Evolutionary conservation across 805 yeast species (phyloP).

Genomic region (Sugiyamaella lignohabitans): DNA sequence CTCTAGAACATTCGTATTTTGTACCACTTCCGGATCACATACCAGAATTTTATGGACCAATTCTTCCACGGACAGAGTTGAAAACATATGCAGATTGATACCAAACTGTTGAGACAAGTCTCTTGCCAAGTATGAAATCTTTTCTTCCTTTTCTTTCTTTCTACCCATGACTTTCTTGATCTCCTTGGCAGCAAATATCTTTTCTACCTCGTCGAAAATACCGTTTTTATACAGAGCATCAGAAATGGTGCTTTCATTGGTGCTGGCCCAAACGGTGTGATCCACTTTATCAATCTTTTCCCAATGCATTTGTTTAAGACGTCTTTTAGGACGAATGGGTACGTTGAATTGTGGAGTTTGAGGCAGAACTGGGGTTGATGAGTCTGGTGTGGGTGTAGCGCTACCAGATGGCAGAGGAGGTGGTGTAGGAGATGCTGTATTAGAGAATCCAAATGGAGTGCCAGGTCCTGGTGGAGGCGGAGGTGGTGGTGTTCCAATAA

Average conservation of each 20-base stretch:
- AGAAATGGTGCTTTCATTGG: slow-evolving; percentile 38
- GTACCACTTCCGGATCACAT: slow-evolving; percentile 68
- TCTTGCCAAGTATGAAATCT: slow-evolving; percentile 65
- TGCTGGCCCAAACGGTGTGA: slow-evolving; percentile 80
- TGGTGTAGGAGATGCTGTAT: slow-evolving; percentile 36
- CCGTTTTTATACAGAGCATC: slow-evolving; percentile 69
- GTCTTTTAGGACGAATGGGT: slow-evolving; percentile 52
- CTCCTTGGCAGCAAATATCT: slow-evolving; percentile 79
- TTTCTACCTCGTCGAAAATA: slow-evolving; percentile 75
- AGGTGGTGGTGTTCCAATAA: slow-evolving; percentile 18
- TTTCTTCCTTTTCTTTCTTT: slow-evolving; percentile 44
- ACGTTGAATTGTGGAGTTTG: slow-evolving; percentile 14
- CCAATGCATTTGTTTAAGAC: slow-evolving; percentile 95
- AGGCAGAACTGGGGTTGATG: slow-evolving; percentile 17
- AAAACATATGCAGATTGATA: slow-evolving; percentile 78
- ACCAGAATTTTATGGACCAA: slow-evolving; percentile 63
- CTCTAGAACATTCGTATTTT: slow-evolving; percentile 70
- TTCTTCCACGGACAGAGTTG: slow-evolving; percentile 53
- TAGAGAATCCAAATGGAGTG: slow-evolving; percentile 29
- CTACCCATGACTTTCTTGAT: slow-evolving; percentile 41
- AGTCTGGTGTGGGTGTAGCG: slow-evolving; percentile 21
- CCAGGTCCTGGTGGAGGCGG: slow-evolving; percentile 29
- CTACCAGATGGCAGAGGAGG: slow-evolving; percentile 17
- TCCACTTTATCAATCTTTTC: slow-evolving; percentile 81
- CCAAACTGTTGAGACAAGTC: slow-evolving; percentile 94